Evolutionary conservation across 2,329 filamentous ascomycete genomes (phyloP), one percentile per base, ranked within the genome.

Genomic region (Fonsecaea pugnacius): DNA sequence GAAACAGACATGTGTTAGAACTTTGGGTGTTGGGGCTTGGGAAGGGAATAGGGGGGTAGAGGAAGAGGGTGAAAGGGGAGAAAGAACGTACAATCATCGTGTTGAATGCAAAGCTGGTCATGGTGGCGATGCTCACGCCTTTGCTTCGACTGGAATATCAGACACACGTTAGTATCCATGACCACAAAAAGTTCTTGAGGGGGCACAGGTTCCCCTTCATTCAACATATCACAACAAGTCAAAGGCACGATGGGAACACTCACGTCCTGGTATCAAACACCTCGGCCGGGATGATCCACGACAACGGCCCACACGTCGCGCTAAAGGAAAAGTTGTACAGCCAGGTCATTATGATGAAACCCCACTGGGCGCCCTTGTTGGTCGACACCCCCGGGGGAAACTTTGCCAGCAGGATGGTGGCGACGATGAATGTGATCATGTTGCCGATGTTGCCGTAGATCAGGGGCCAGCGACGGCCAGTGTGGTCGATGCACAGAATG

Each of bases 241-340:
- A 27, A 27, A 27, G 27, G 27, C 27, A 5, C 27, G 27, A 38
- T 18, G 40, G 7, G 40, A 21, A n/a, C n/a, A 48, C 43, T 48
- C 21, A 48, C 43, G 89, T 92, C 66, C 87, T 85, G 2, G 88
- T 92, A 75, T 92, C 90, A 77, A 92, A 92, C 46, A 91, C 89
- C 73, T 91, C 89, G 56, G 89, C 58, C 33, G 75, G 77, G 36
- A 82, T 79, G 60, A 85, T 84, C 83, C 83, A 86, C 21, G 84
- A 82, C 1, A 92, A 77, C 0, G 90, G 89, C 24, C 90, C 90
- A 64, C 88, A 90, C 1, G 88, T 89, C 36, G 84, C 83, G 3
- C 84, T 88, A 81, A 91, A 92, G 48, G 83, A 88, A 78, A 92
- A 89, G 77, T 93, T 92, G 82, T 91, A 93, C 1, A 91, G 74